phyloP scores from a whole-genome alignment of 306 rosid species.

The Myrica gale region DNA sequence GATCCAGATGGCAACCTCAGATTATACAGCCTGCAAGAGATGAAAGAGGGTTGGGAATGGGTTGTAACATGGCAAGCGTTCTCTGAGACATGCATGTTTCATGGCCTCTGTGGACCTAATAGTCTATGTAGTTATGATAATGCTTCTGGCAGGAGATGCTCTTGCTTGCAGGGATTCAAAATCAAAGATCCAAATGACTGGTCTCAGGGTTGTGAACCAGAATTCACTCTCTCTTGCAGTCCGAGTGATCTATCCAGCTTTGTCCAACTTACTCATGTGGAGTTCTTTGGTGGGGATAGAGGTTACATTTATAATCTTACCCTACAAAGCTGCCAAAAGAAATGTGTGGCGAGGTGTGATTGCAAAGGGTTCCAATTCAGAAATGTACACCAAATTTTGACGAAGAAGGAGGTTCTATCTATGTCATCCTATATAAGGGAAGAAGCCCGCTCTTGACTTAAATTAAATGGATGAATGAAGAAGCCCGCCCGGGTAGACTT shows the following conservation, averaged over 20 bases:
- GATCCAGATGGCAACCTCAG: conserved; percentile 43
- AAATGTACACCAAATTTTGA: too few relatives aligned
- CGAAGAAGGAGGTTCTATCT: too few relatives aligned
- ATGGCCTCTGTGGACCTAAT: conserved; percentile 57
- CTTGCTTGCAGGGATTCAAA: conserved; percentile 44
- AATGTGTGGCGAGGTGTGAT: conserved; percentile 41
- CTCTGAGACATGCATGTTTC: conserved; percentile 38
- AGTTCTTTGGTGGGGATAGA: conserved; percentile 48
- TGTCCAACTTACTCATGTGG: conserved; percentile 34
- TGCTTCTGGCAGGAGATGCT: conserved; percentile 43
- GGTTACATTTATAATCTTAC: conserved; percentile 21
- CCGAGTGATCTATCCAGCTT: conserved; percentile 20
- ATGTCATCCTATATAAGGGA: too few relatives aligned
- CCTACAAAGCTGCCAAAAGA: conserved; percentile 32
- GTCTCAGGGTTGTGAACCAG: conserved; percentile 52
- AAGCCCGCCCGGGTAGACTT: too few relatives aligned
- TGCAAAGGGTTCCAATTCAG: conserved; percentile 53
- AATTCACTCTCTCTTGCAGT: conserved; percentile 35
- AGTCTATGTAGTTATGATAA: conserved; percentile 40
- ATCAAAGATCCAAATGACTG: conserved; percentile 38
- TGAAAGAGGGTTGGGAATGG: conserved; percentile 34
- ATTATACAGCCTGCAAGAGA: conserved; percentile 36
- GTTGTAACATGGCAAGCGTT: conserved; percentile 48
- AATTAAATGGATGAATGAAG: too few relatives aligned
- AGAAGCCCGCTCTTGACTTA: too few relatives aligned